Base-by-base conservation (phyloP, 305 asterid species). In the Lippia alba region DNA sequence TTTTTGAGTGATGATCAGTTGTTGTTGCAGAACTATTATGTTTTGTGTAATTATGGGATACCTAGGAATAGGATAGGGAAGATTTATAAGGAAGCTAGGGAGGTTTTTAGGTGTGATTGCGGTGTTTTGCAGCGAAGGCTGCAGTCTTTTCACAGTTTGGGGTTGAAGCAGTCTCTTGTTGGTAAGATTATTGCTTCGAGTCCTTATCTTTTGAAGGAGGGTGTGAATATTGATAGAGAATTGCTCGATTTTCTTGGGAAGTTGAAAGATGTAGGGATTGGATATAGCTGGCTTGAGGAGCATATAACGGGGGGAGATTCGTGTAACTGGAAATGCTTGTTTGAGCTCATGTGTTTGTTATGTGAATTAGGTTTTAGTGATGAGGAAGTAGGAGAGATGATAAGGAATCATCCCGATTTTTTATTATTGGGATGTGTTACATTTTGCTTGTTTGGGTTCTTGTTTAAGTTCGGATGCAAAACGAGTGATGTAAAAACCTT, bases 41-140 rank as follows among this genome's bases (percentile, higher is more conserved):
- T 77, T 53, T 78, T 89, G 76, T 87, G 96, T 79, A 76, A 89
- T 68, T 89, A 89, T 66, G 97, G 97, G 8, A 55, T 91, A 68
- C 45, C 77, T 0, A 67, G 91, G 61, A 79, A 74, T 70, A 79
- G 76, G 84, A 84, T 91, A 50, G 96, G 96, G 53, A 86, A 69
- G 74, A 81, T 91, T 30, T 86, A 80, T 64, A 75, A 65, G 79
- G 89, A 79, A 75, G 94, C 88, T 55, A 79, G 74, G 0, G 91
- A 89, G 70, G 78, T 83, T 34, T 91, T 91, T 70, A 56, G 81
- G 41, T 84, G 70, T 64, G 82, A 60, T 70, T 12, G 60, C 50
- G 84, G 86, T 1, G 76, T 76, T 75, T 56, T 91, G 84, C 75
- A 66, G 17, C 69, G 67, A 24, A 91, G 82, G 79, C 88, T 91